Evolutionary conservation across 768 basidiomycete genomes (phyloP), one percentile per base, ranked within the genome.

Genomic region (Boletus subparvulus): DNA sequence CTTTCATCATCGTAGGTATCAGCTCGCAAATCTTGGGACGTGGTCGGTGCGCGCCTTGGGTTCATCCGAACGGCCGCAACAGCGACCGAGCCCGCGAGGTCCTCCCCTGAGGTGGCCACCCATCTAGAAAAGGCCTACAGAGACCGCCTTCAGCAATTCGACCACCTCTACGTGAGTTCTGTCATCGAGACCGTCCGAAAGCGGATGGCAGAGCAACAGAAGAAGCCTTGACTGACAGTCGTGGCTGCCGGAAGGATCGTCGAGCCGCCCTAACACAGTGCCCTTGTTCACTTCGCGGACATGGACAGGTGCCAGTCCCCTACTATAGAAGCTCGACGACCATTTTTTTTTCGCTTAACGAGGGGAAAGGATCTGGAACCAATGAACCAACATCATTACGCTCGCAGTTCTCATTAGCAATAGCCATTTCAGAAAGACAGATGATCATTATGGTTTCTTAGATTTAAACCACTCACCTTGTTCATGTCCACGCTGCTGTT

Each of bases 101-200:
- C 55, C n/a, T 61, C 69, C 12, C 47, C 56, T 37, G 67, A 65
- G 46, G 56, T 71, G 47, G 69, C 69, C 16, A 39, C 13, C 39
- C 69, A 69, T 33, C 50, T 71, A 19, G 65, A 71, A 45, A 69
- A 65, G 37, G 60, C 36, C 2, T 69, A 69, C 60, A 63, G 42
- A 50, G 69, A 69, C 47, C 68, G 65, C 30, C 67, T 69, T 41
- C 65, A 71, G 46, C 69, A 71, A 61, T 69, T 71, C 52, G 69
- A 71, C 50, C 68, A 69, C 48, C 65, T 69, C 59, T 69, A 71
- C 55, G 69, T 69, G 59, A 65, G 67, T 48, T 69, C 69, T 24
- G 70, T 69, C 44, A 47, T 69, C 42, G 69, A 71, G 43, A 71
- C 61, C 13, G 58, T 71, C 58, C 68, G 69, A 54, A 69, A 67